Conservation (phyloP, 2,329 filamentous ascomycete species). For the Colletotrichum chrysophilum region DNA sequence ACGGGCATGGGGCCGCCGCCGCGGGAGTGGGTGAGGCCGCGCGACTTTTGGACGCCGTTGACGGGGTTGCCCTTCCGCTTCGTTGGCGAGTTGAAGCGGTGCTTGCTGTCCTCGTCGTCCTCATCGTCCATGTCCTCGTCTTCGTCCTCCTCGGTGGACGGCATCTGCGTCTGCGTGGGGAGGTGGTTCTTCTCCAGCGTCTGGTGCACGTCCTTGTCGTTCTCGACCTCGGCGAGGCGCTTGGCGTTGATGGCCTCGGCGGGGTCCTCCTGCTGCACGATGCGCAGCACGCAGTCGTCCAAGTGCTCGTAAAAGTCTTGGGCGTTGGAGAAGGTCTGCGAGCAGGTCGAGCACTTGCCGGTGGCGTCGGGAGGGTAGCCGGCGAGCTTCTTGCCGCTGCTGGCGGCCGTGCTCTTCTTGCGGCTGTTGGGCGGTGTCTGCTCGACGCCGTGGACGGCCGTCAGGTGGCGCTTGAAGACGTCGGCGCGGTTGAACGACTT, state of each 20-base stretch:
- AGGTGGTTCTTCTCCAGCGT: conserved; percentile 70
- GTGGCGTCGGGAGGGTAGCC: conserved; percentile 80
- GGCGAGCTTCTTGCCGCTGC: conserved; percentile 67
- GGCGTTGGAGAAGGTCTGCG: conserved; percentile 86
- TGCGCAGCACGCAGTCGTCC: conserved; percentile 75
- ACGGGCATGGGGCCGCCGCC: conserved; percentile 66
- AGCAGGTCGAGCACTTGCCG: conserved; percentile 95
- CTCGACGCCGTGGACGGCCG: conserved; percentile 89
- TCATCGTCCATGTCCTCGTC: conserved; percentile 56
- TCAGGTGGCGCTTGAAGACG: conserved; percentile 94
- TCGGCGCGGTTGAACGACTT: conserved; percentile 97
- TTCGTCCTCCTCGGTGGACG: conserved; percentile 42
- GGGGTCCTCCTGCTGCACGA: conserved; percentile 74
- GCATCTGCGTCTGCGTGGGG: conserved; percentile 47
- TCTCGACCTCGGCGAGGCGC: conserved; percentile 68
- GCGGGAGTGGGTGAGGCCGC: conserved; percentile 79
- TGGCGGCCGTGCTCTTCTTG: conserved; percentile 62
- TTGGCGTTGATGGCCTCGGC: conserved; percentile 72
- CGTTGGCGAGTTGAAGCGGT: conserved; percentile 45
- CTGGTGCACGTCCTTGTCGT: conserved; percentile 66
- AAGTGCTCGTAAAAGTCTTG: conserved; percentile 99
- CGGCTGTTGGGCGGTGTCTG: conserved; percentile 92
- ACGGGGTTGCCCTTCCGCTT: conserved; percentile 62
- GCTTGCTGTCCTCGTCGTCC: conserved; percentile 56
- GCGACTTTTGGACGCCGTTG: conserved; percentile 68